phyloP scores from a whole-genome alignment of 2,329 filamentous ascomycete species.

The Colletotrichum lindemuthianum region DNA sequence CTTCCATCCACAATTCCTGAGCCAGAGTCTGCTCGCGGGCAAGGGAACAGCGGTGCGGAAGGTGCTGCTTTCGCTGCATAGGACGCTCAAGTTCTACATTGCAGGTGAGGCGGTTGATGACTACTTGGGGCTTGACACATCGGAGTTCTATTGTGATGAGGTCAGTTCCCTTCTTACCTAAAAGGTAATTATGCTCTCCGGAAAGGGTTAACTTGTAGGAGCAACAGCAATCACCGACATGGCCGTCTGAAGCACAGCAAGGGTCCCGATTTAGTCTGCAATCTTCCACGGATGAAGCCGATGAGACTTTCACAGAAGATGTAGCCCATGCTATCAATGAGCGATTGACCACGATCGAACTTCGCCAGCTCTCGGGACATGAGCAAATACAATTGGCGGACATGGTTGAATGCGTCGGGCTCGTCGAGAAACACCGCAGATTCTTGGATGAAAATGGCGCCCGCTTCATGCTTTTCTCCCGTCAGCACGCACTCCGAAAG shows the following conservation, averaged over 20 bases:
- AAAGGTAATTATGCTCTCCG: background rate
- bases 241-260: constrained; percentile 43
- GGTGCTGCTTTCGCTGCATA: constrained; percentile 77
- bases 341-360: constrained; percentile 76
- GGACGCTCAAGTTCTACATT: constrained; percentile 82
- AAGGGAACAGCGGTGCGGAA: constrained; percentile 77
- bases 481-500: constrained; percentile 79
- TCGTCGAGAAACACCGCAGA: constrained; percentile 85
- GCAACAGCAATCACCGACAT: background rate
- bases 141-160: constrained; percentile 63
- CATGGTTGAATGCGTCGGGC: constrained; percentile 84
- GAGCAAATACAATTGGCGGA: constrained; percentile 89
- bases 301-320: constrained; percentile 75
- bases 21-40: constrained; percentile 85
- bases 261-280: constrained; percentile 50
- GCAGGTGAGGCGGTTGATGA: constrained; percentile 84
- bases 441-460: constrained; percentile 93
- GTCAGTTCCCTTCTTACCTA: constrained; percentile 39
- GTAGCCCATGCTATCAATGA: constrained; percentile 78
- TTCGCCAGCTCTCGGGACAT: constrained; percentile 83
- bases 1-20: constrained; percentile 91
- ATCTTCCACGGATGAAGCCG: constrained; percentile 57
- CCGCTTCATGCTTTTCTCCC: constrained; percentile 87
- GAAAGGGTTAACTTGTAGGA: constrained; percentile 1
- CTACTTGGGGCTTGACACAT: constrained; percentile 73